These are phyloP conservation scores for Leccinellum albellum DNA, from an alignment of 768 basidiomycete species.

Conservation along the genomic window DNA sequence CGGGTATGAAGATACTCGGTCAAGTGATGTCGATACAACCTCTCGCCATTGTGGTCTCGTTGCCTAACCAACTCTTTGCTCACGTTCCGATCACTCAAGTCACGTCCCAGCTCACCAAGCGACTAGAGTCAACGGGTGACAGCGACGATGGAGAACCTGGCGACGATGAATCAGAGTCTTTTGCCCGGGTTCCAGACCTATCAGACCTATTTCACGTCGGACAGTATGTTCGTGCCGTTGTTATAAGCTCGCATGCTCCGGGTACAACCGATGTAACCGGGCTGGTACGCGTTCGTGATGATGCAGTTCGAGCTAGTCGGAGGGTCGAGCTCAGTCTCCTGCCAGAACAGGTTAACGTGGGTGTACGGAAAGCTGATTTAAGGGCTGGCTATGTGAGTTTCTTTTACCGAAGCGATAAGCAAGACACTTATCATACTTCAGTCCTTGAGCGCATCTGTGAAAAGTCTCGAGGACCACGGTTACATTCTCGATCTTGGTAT, in stretches of 20 bases:
- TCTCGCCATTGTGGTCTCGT: constrained; percentile 84
- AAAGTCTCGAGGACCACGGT: constrained; percentile 91
- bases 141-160: constrained; percentile 44
- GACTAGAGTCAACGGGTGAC: constrained; percentile 61
- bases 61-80: constrained; percentile 93
- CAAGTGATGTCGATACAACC: constrained; percentile 85
- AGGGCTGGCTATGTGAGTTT: constrained; percentile 68
- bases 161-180: constrained; percentile 39
- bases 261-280: constrained; percentile 59
- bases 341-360: constrained; percentile 82
- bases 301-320: constrained; percentile 61
- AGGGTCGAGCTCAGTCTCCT: constrained; percentile 82
- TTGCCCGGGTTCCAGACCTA: constrained; percentile 58
- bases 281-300: constrained; percentile 62
- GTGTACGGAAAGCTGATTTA: constrained; percentile 75
- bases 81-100: constrained; percentile 95
- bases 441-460: constrained; percentile 74
- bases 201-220: constrained; percentile 75
- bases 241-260: constrained; percentile 63
- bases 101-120: constrained; percentile 69
- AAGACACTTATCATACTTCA: constrained; percentile 27
- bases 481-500: constrained; percentile 87
- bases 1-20: constrained; percentile 86
- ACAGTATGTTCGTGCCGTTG: constrained; percentile 79
- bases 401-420: not conserved